phyloP scores from a whole-genome alignment of 345 rosid genomes.

The Gossypium arboreum region DNA sequence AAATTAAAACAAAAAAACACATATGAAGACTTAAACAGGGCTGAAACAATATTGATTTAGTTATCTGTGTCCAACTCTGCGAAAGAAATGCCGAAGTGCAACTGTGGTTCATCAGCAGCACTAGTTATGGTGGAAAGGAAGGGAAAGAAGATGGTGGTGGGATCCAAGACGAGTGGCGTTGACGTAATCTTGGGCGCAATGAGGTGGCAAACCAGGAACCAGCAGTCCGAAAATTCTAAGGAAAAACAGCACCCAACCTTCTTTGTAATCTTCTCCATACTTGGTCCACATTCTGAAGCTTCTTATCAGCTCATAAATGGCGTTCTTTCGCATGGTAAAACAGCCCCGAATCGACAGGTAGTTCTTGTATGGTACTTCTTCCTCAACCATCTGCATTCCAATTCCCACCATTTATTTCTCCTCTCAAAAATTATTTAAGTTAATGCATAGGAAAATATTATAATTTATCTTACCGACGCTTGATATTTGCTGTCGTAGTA shows the following conservation, averaged over 20 bases:
- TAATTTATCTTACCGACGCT: slow-evolving; percentile 29
- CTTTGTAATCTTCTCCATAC: slow-evolving; percentile 28
- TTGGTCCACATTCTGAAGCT: slow-evolving; percentile 40
- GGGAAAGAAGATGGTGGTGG: neutral
- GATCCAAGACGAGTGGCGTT: slow-evolving; percentile 28
- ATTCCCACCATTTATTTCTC: too few relatives aligned
- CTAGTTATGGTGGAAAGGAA: neutral
- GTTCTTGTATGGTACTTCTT: slow-evolving; percentile 46
- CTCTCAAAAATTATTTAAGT: too few relatives aligned
- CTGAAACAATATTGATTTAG: too few relatives aligned
- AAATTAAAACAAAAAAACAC: too few relatives aligned
- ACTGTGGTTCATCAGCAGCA: neutral
- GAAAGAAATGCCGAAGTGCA: too few relatives aligned
- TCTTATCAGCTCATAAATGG: slow-evolving; percentile 46
- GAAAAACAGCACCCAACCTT: slow-evolving; percentile 29
- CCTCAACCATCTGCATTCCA: slow-evolving; percentile 38
- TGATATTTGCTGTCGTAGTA: slow-evolving; percentile 43
- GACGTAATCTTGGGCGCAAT: slow-evolving; percentile 40
- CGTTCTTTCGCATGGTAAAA: slow-evolving; percentile 30
- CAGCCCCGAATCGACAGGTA: slow-evolving; percentile 33
- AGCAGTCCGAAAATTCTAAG: slow-evolving; percentile 29
- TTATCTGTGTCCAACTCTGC: too few relatives aligned
- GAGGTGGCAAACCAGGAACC: slow-evolving; percentile 33
- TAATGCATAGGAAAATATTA: neutral
- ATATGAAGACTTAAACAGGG: too few relatives aligned